Evolutionary conservation across 176 grass and related monocot genomes (phyloP), one percentile per base, ranked within the genome.

Genomic region (Cocos nucifera): DNA sequence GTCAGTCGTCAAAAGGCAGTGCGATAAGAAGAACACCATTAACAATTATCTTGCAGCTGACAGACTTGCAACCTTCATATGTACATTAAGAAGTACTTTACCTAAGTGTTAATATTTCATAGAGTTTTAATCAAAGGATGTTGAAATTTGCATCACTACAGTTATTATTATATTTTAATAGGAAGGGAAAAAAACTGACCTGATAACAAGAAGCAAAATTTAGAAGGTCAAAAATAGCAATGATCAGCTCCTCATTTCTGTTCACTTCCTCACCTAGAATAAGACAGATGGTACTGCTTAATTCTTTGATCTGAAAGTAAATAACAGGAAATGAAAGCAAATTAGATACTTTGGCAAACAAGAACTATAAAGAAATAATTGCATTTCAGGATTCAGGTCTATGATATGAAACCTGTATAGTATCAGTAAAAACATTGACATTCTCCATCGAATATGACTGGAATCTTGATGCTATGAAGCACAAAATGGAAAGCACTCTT

Each of bases 171-270:
- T 44, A 12, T 44, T 44, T 44, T 44, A 14, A 44, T 44, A 44
- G 1, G 2, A 74, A 52, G 54, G 64, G 66, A 70, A 17, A 74
- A 54, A 66, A 68, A 30, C 4, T 22, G 9, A 89, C 90, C 90
- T 97, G 92, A 83, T 85, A 97, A 67, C 70, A 78, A 69, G 84
- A 81, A 69, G 77, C 73, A 75, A 78, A 77, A 53, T 63, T 82
- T 69, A 97, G 79, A 78, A 97, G 73, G 59, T 90, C 73, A 61
- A 97, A 79, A 69, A 85, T 61, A 77, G 73, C 61, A 35, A 82
- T 51, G 21, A 75, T 59, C 48, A 87, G 79, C 52, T 51, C 29
- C 77, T 70, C 70, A 70, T 88, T 63, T 59, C 39, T 54, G 32
- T 87, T 64, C 17, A 77, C 49, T 65, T 81, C 61, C 71, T 65